Base-by-base conservation (phyloP, 305 asterid species). In the Solanum aculeatissimum region DNA sequence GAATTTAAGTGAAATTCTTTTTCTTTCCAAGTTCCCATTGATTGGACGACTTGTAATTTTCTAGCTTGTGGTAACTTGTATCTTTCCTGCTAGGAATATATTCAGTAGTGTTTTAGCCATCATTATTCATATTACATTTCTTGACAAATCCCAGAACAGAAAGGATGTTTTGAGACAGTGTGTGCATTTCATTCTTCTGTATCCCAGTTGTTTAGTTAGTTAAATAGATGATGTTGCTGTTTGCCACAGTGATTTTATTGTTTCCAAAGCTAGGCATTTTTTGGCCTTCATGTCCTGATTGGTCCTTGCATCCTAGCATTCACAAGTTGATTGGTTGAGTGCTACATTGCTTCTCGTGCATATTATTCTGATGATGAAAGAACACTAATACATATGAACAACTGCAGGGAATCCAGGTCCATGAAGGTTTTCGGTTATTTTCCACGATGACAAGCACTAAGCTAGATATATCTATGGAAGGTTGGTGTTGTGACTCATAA, bases 361-460 rank as follows among this genome's bases (percentile, higher is more conserved):
- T 54, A 14, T 66, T 84, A 70, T 84, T 71, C 43, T 69, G 63
- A 80, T 70, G 80, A 45, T 85, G 81, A 40, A 18, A 58, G 60
- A 62, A 23, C 29, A 25, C 8, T 8, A 82, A 82, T 9, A 57
- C 18, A 15, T 51, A 15, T 80, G 49, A 79, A 19, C 58, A 51
- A 81, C 51, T 92, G 92, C 96, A 97, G 99, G 95, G 93, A 69
- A 88, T 95, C 70, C 91, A 93, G 86, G 99, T 97, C 81, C 90
- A 90, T 78, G 93, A 92, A 85, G 89, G 88, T 78, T 97, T 97
- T 88, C 95, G 96, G 70, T 85, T 97, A 43, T 94, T 95, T 90
- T 93, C 99, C 85, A 97, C 99, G 1, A 89, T 97, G 89, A 92
- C 95, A 72, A 91, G 96, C 92, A 89, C 96, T 83, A 94, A 92